These are phyloP conservation scores for Tylopilus vinaceipallidus DNA, from an alignment of 768 basidiomycete genomes.

Conservation along the genomic window DNA sequence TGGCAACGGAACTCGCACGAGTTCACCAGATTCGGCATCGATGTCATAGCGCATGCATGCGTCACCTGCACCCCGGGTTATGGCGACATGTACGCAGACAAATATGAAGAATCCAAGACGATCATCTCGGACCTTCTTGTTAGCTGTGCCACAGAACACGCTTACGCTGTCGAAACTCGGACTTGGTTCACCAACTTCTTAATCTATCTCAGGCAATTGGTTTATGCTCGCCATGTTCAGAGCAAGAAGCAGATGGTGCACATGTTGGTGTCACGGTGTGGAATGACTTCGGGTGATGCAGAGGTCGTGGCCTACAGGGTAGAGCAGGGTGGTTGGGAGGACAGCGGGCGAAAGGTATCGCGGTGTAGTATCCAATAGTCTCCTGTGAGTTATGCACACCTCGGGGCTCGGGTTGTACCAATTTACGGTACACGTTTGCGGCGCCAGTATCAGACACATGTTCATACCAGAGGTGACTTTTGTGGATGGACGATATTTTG, in stretches of 20 bases:
- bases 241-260: constrained; percentile 25
- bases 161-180: constrained; percentile 21
- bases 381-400: constrained; percentile 7
- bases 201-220: constrained; percentile 24
- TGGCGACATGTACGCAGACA: constrained; percentile 31
- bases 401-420: not conserved
- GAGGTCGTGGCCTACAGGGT: constrained; percentile 16
- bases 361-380: constrained; percentile 22
- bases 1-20: constrained; percentile 30
- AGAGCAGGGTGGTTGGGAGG: constrained; percentile 8
- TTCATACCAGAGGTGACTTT: no score
- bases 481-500: no score
- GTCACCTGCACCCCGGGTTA: constrained; percentile 33
- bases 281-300: constrained; percentile 24
- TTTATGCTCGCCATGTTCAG: constrained; percentile 20
- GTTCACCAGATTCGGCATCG: constrained; percentile 23
- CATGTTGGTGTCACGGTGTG: constrained; percentile 25
- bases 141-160: constrained; percentile 19
- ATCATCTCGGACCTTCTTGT: constrained; percentile 25
- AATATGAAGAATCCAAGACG: constrained; percentile 36
- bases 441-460: no score
- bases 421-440: no score
- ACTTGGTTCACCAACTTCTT: constrained; percentile 25
- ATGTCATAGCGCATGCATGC: constrained; percentile 27
- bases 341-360: not conserved